phyloP scores from a whole-genome alignment of 2,329 filamentous ascomycete genomes.

The Cadophora gregata region DNA sequence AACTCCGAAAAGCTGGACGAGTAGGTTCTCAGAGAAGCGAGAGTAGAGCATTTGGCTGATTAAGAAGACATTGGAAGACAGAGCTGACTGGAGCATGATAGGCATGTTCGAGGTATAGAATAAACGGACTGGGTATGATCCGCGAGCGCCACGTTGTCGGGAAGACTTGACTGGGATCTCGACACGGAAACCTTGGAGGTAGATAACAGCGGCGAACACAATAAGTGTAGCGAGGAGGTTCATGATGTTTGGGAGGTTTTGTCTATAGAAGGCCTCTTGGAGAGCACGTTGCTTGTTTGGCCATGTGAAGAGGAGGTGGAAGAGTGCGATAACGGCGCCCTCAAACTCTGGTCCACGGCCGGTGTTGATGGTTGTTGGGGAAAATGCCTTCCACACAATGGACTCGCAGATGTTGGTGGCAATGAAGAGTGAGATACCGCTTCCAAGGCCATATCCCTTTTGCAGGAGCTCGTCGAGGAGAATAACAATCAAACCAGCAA shows the following conservation, averaged over 20 bases:
- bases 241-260: constrained; percentile 99
- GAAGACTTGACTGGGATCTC: constrained; percentile 99
- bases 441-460: constrained; percentile 98
- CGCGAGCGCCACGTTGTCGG: constrained; percentile 97
- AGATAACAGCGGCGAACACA: constrained; percentile 98
- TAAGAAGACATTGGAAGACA: constrained; percentile 98
- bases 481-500: constrained; percentile 98
- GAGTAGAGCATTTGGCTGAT: constrained; percentile 99
- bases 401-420: constrained; percentile 99
- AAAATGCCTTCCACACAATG: constrained; percentile 99
- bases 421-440: constrained; percentile 99
- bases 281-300: constrained; percentile 99
- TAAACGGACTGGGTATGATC: constrained; percentile 96
- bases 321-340: constrained; percentile 95
- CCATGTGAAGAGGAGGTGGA: constrained; percentile 98
- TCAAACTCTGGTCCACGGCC: constrained; percentile 99
- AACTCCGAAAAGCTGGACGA: constrained; percentile 95
- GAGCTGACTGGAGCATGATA: constrained; percentile 99
- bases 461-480: constrained; percentile 98
- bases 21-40: constrained; percentile 97
- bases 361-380: constrained; percentile 98
- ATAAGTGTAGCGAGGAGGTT: constrained; percentile 92
- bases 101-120: constrained; percentile 99
- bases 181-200: constrained; percentile 98
- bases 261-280: constrained; percentile 98